Conservation (phyloP, 768 basidiomycete genomes). For the Mycena epipterygia region DNA sequence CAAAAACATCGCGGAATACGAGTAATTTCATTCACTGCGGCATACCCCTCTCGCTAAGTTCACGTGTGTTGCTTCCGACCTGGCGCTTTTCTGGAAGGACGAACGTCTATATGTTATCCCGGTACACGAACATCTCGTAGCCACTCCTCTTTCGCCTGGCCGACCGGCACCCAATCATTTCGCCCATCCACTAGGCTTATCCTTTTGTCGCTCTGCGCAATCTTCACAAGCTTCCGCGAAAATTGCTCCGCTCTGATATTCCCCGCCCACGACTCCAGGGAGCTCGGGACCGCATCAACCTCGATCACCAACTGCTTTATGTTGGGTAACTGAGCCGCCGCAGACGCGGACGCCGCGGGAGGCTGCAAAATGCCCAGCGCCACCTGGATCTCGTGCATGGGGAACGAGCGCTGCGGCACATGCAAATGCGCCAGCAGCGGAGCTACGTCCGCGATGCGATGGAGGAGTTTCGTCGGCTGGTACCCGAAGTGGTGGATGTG, state of each 20-base stretch:
- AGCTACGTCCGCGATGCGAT: constrained; percentile 2
- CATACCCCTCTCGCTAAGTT: too few relatives aligned
- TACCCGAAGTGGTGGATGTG: constrained; percentile 5
- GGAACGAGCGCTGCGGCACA: constrained; percentile 21
- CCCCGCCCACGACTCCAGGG: constrained; percentile 3
- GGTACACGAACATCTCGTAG: neutral
- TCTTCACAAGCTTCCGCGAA: constrained; percentile 4
- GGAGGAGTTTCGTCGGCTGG: constrained; percentile 1
- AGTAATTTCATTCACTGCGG: too few relatives aligned
- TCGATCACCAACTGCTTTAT: constrained; percentile 18
- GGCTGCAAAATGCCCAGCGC: constrained; percentile 18
- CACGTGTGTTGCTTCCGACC: too few relatives aligned
- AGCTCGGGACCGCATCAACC: neutral
- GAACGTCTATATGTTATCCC: too few relatives aligned
- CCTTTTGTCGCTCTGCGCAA: constrained; percentile 6
- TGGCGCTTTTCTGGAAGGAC: too few relatives aligned
- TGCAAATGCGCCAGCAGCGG: constrained; percentile 12
- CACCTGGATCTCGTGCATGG: constrained; percentile 16
- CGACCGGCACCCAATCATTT: neutral
- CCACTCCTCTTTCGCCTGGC: constrained; percentile 4
- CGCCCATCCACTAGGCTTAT: neutral
- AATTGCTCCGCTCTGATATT: constrained; percentile 11
- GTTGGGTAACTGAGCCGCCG: neutral
- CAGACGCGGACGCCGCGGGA: neutral
- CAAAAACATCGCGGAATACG: too few relatives aligned